Base-by-base conservation (phyloP, 1,284 basidiomycete species). In the Rhodotorula glutinis region DNA sequence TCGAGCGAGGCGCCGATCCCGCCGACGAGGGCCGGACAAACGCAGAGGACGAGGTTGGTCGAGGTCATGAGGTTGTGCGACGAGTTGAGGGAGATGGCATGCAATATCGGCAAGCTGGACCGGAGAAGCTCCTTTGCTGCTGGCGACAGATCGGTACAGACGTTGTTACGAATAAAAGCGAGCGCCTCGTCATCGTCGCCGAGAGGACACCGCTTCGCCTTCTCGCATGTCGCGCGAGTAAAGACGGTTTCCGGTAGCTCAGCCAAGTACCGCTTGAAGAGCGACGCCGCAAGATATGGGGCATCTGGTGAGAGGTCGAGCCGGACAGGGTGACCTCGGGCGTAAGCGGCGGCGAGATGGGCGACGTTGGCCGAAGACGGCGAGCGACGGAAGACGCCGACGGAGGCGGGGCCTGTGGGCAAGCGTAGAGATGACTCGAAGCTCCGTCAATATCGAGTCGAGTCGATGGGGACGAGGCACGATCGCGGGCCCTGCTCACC, bases 361-460 rank as follows among this genome's bases (percentile, higher is more conserved):
- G 62, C 52, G 21, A 76, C 67, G 13, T 53, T 62, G 23, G 67
- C 44, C 0, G 74, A 62, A 9, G 62, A 67, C 2, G 75, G 73
- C 0, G 71, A 69, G 7, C 70, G 64, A 21, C 75, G 74, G 43
- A 76, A 76, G 40, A 76, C 54, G 44, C 75, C 75, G 23, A 66
- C 41, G 0, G 71, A 70, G 2, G 41, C 30, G 14, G 70, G 61
- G 14, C 69, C 70, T 68, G 41, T 4, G n/a, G n/a, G n/a, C n/a
- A n/a, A n/a, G n/a, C n/a, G n/a, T n/a, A n/a, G n/a, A n/a, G n/a
- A n/a, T n/a, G n/a, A n/a, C n/a, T n/a, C n/a, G n/a, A n/a, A n/a
- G n/a, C n/a, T n/a, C n/a, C n/a, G n/a, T n/a, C n/a, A n/a, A n/a
- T n/a, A n/a, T n/a, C n/a, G n/a, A n/a, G n/a, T n/a, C n/a, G n/a